Evolutionary conservation across 805 yeast genomes (phyloP), one percentile per base, ranked within the genome.

Genomic region (Yarrowia sp.): DNA sequence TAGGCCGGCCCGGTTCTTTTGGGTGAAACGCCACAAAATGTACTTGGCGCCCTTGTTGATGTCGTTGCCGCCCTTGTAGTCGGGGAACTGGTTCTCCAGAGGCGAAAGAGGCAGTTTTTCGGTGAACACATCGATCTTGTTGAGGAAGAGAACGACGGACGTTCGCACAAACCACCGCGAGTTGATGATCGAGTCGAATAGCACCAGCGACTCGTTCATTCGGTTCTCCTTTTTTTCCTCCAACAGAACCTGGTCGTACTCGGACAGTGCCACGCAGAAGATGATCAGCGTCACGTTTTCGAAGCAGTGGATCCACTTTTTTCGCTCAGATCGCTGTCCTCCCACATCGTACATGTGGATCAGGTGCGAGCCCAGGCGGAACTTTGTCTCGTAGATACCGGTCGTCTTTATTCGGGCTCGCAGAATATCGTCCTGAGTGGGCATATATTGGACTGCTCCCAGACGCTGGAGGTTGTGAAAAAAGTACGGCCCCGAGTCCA

Each of bases 301-400:
- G 74, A 95, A 95, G 76, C 97, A 91, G 79, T 95, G 96, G 71
- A 95, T 92, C 99, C 99, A 95, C 78, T 95, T 94, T 75, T 90
- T 91, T 67, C 99, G 87, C 80, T 95, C 99, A 3, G 96, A 87
- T 74, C 99, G 83, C 79, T 95, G 99, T 1, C 98, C 98, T 71
- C 98, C 98, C 59, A 93, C 97, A 77, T 93, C 98, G 75, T 82
- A 87, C 73, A 89, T 82, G 73, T 87, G 90, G 63, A 89, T 79
- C 73, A 84, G 83, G 49, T 88, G 76, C 36, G 86, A 87, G 55
- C 90, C 92, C 86, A 92, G 84, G 70, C 87, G 87, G 74, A 93
- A 90, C 69, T 85, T 83, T 70, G 91, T 87, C 76, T 92, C 97
- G 74, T 88, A 91, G 26, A 93, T 91, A 78, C 98, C 97, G 0